Evolutionary conservation across 371 early-diverging fungal species (phyloP).

Genomic region (Phascolomyces articulosus): DNA sequence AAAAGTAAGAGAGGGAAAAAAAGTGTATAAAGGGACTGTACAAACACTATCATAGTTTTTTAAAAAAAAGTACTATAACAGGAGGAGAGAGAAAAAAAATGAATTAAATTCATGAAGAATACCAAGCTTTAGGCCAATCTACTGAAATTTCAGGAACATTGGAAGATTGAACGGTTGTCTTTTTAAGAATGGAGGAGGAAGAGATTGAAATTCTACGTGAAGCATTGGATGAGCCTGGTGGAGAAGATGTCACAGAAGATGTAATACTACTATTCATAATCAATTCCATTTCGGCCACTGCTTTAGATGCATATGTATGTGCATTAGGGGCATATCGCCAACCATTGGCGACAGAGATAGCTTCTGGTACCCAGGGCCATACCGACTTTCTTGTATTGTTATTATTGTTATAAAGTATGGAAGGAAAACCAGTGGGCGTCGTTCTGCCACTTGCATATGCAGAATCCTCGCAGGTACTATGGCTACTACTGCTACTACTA

Average conservation of each 20-base stretch:
- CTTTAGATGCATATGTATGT: slow-evolving; percentile 11
- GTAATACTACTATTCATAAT: neutral
- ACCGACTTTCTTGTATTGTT: neutral
- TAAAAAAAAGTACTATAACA: neutral
- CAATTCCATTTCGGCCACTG: slow-evolving; percentile 12
- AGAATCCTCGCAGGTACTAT: slow-evolving; percentile 7
- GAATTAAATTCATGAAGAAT: neutral
- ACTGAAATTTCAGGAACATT: slow-evolving; percentile 9
- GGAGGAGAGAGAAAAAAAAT: neutral
- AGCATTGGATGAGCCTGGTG: neutral
- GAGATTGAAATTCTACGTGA: neutral
- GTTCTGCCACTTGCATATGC: slow-evolving; percentile 11
- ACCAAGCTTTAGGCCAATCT: slow-evolving; percentile 13
- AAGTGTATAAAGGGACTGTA: too few species aligned
- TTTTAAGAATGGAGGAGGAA: neutral
- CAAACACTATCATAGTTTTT: too few species aligned
- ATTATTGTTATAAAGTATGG: neutral
- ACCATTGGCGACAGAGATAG: neutral
- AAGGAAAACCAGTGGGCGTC: slow-evolving; percentile 2
- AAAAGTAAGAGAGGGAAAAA: too few species aligned
- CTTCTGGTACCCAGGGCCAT: neutral
- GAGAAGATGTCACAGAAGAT: neutral
- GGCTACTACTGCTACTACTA: neutral
- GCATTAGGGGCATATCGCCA: slow-evolving; percentile 11
- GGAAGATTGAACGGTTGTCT: neutral